Evolutionary conservation across 1,139 yeast species (phyloP).

Genomic region (Yamadazyma songkhlaensis): DNA sequence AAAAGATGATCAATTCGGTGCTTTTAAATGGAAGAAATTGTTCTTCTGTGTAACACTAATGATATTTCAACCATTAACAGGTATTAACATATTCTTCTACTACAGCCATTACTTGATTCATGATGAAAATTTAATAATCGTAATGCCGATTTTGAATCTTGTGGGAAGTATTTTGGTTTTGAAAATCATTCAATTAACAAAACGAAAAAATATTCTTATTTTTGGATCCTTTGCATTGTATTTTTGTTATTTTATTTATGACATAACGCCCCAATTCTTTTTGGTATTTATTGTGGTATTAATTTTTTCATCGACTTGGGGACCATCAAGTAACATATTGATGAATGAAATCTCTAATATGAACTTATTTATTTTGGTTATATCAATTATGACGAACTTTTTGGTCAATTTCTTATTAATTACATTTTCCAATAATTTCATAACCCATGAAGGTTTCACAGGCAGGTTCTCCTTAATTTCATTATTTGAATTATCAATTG

Average conservation of each 20-base stretch:
- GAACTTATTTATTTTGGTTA: constrained; percentile 20
- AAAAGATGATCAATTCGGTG: background rate
- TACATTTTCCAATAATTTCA: constrained; percentile 10
- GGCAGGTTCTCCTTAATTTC: background rate
- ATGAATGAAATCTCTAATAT: constrained; percentile 22
- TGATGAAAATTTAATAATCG: constrained; percentile 5
- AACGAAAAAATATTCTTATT: constrained; percentile 8
- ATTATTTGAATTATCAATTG: constrained; percentile 8
- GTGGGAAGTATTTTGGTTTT: constrained; percentile 11
- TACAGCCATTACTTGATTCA: constrained; percentile 24
- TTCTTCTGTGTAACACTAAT: constrained; percentile 19
- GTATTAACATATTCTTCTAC: constrained; percentile 34
- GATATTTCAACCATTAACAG: constrained; percentile 34
- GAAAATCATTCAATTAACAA: constrained; percentile 6
- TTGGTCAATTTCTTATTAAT: constrained; percentile 24
- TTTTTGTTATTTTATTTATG: constrained; percentile 5
- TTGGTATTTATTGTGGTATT: constrained; percentile 16
- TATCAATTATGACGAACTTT: constrained; percentile 24
- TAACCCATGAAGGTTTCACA: background rate
- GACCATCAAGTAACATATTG: constrained; percentile 29
- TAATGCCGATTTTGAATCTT: constrained; percentile 12
- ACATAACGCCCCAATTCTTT: constrained; percentile 11
- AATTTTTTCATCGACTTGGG: constrained; percentile 31
- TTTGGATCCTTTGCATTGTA: constrained; percentile 8
- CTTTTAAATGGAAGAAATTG: constrained; percentile 9